Evolutionary conservation across 208 protist species (phyloP).

Genomic region (Kentomonas sorsogonicus): DNA sequence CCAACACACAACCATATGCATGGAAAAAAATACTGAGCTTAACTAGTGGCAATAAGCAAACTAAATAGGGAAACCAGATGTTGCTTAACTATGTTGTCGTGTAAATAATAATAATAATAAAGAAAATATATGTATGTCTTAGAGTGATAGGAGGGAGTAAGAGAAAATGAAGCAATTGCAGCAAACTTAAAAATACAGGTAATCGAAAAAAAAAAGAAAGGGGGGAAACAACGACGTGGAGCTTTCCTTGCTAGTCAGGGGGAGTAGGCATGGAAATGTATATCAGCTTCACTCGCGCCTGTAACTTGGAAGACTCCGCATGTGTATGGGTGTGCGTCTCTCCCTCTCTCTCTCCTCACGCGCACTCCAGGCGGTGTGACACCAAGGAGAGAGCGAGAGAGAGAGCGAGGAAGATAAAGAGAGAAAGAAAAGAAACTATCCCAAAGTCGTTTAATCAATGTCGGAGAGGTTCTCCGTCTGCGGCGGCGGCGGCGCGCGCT

Average conservation of each 20-base stretch:
- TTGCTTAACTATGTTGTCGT: too few relatives aligned
- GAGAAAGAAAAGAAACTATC: slow-evolving; percentile 3
- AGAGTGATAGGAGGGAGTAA: not conserved
- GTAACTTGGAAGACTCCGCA: not conserved
- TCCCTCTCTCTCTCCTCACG: not conserved
- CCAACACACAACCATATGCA: too few relatives aligned
- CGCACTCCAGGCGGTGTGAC: not conserved
- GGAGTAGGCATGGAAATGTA: slow-evolving; percentile 2
- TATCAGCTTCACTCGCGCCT: not conserved
- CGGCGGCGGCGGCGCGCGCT: slow-evolving; percentile 9
- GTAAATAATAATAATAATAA: not conserved
- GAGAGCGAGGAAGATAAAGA: slow-evolving; percentile 13
- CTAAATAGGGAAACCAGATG: too few relatives aligned
- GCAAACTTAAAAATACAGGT: not conserved
- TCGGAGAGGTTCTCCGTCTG: slow-evolving; percentile 33
- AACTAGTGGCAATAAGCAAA: too few relatives aligned
- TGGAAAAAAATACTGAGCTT: too few relatives aligned
- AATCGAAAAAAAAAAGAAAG: slow-evolving; percentile 6
- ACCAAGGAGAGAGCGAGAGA: not conserved
- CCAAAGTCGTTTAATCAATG: slow-evolving; percentile 18
- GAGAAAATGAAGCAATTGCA: not conserved
- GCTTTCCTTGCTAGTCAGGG: not conserved
- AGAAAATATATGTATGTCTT: not conserved
- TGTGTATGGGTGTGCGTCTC: not conserved
- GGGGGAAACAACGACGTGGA: not conserved